phyloP scores from a whole-genome alignment of 768 basidiomycete genomes.

The Tubosaeta sp. region DNA sequence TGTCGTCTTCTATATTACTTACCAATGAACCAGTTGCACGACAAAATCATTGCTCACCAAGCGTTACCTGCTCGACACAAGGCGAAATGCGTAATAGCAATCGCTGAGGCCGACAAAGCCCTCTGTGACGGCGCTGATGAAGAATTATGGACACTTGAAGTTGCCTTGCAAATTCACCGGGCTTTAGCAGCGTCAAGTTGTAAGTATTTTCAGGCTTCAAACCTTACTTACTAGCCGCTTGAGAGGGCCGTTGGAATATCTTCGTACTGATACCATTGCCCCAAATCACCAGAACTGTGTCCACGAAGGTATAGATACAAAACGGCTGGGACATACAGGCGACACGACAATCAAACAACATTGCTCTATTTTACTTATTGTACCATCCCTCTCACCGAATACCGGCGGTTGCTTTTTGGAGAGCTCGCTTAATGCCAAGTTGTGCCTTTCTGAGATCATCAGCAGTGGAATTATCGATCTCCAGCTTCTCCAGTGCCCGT shows the following conservation, averaged over 20 bases:
- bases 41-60: slow-evolving; percentile 80
- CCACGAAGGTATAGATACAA: background rate
- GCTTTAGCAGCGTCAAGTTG: slow-evolving; percentile 34
- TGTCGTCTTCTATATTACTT: slow-evolving; percentile 5
- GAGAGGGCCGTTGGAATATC: background rate
- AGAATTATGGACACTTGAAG: slow-evolving; percentile 90
- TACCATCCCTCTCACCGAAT: slow-evolving; percentile 53
- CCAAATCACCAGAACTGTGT: background rate
- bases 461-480: slow-evolving; percentile 90
- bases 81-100: slow-evolving; percentile 69
- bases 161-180: slow-evolving; percentile 75
- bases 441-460: slow-evolving; percentile 97
- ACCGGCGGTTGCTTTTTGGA: slow-evolving; percentile 95
- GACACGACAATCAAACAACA: slow-evolving; percentile 10
- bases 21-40: slow-evolving; percentile 66
- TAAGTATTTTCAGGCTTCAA: background rate
- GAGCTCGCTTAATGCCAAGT: slow-evolving; percentile 90
- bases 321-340: slow-evolving; percentile 13
- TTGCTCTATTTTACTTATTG: slow-evolving; percentile 15
- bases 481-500: slow-evolving; percentile 95
- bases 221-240: background rate
- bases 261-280: background rate
- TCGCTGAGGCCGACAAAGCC: slow-evolving; percentile 95
- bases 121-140: slow-evolving; percentile 96
- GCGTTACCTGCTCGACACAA: slow-evolving; percentile 79